These are phyloP conservation scores for Aureobasidium vineae DNA, from an alignment of 2,329 filamentous ascomycete genomes.

Conservation along the genomic window DNA sequence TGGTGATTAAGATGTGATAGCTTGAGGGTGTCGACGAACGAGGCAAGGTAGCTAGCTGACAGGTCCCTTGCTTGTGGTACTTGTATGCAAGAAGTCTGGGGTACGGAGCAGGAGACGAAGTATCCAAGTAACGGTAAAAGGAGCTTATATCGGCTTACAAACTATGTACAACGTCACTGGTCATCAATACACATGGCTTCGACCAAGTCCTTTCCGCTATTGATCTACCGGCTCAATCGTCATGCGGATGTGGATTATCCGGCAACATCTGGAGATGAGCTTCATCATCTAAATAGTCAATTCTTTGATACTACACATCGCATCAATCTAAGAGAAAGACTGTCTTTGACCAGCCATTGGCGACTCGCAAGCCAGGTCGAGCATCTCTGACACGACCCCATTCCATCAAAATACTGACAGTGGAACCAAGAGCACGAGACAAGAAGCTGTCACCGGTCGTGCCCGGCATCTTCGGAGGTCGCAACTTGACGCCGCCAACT, in stretches of 20 bases:
- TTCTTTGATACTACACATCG: background rate
- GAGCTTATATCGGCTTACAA: conserved; percentile 19
- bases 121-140: background rate
- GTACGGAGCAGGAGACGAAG: background rate
- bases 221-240: conserved; percentile 12
- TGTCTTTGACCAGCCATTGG: background rate
- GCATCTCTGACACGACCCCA: too few relatives aligned
- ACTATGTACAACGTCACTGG: background rate
- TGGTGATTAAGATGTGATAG: background rate
- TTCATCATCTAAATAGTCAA: background rate
- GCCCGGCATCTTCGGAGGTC: conserved; percentile 10
- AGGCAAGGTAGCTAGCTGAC: background rate
- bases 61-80: conserved; percentile 5
- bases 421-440: background rate
- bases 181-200: background rate
- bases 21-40: background rate
- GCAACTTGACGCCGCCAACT: background rate
- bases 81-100: conserved; percentile 5
- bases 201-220: background rate
- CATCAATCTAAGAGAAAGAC: too few relatives aligned
- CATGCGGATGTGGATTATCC: background rate
- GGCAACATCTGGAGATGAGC: background rate
- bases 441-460: background rate
- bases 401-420: background rate
- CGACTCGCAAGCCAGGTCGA: background rate